Percentiles rank a stretch among this genome's conserved stretches.
Evolutionary conservation across 2,329 filamentous ascomycete species (phyloP).

Genomic region (Aspergillus sp.): DNA sequence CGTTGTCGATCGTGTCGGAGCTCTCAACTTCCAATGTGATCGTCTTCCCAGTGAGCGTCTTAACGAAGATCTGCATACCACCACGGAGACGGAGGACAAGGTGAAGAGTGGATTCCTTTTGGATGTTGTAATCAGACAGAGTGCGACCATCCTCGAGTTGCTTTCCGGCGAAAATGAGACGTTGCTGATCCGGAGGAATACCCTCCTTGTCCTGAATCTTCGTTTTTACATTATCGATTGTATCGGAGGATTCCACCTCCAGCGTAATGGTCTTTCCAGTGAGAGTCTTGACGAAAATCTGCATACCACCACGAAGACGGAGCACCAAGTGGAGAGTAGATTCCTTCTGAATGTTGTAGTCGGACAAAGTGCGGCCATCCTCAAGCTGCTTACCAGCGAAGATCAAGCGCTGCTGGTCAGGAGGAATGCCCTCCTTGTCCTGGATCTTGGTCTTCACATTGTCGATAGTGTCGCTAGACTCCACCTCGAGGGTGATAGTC

Average conservation of each 20-base stretch:
- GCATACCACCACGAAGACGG: slow-evolving; percentile 78
- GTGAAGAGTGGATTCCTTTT: slow-evolving; percentile 83
- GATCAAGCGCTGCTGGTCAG: slow-evolving; percentile 93
- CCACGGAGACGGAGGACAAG: slow-evolving; percentile 78
- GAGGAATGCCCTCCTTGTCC: slow-evolving; percentile 95
- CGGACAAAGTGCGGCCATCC: slow-evolving; percentile 83
- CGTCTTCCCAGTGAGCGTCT: slow-evolving; percentile 74
- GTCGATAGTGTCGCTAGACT: slow-evolving; percentile 83
- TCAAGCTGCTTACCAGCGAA: slow-evolving; percentile 97
- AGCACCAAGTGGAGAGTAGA: slow-evolving; percentile 82
- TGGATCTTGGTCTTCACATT: slow-evolving; percentile 98
- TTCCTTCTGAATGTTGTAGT: slow-evolving; percentile 97
- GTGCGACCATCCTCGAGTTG: slow-evolving; percentile 91
- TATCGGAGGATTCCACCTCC: slow-evolving; percentile 85
- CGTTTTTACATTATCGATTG: slow-evolving; percentile 89
- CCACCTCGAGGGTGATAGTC: slow-evolving; percentile 67
- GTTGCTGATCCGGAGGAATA: slow-evolving; percentile 92
- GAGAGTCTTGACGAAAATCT: slow-evolving; percentile 59
- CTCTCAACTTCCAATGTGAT: slow-evolving; percentile 69
- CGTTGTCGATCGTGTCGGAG: slow-evolving; percentile 69
- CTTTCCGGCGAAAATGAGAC: slow-evolving; percentile 90
- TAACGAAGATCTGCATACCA: slow-evolving; percentile 84
- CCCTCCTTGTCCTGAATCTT: slow-evolving; percentile 84
- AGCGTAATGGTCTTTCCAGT: slow-evolving; percentile 91
- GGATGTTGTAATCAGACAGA: slow-evolving; percentile 93